Evolutionary conservation across 2,329 filamentous ascomycete species (phyloP), one percentile per base, ranked within the genome.

Genomic region (Raffaelea arxii): DNA sequence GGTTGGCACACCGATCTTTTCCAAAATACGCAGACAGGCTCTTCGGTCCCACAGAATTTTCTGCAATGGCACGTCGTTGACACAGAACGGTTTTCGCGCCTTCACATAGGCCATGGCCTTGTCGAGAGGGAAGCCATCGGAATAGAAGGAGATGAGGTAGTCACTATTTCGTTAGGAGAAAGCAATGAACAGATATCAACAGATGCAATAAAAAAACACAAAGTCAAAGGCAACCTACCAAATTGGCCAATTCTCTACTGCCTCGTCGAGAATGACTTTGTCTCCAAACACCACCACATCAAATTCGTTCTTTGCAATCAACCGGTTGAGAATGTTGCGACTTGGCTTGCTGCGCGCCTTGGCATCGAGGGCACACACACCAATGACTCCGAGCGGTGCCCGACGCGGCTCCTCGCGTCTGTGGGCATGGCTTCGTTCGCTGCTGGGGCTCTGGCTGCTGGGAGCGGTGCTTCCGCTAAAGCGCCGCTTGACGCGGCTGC

Each of bases 281-380:
- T 98, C 92, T 41, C 92, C 94, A 68, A 98, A 98, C 12, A 98
- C 91, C 51, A 94, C 84, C 22, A 97, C 90, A 58, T 98, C 91
- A 59, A 98, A 97, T 56, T 97, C 91, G 43, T 83, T 80, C 54
- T 94, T 90, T 27, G 86, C 80, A 54, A 96, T 91, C 19, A 98
- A 74, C 43, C 90, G 80, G 59, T 94, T 97, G 49, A 98, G 69
- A 55, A 98, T 98, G 59, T 95, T 97, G 54, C 94, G 78, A 60
- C 91, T 96, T 1, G 92, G 92, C 65, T 97, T 97, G 72, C 90
- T 96, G 58, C 92, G 79, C 30, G 92, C 92, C 68, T 98, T 98
- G 55, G 91, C 78, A 66, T 98, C 92, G 49, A 98, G 72, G 21
- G 92, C 94, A 63, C 92, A 98, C 10, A 98, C 88, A 44, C 92